These are phyloP conservation scores for Nicotiana tabacum DNA, from an alignment of 257 asterid species.

Conservation along the genomic window DNA sequence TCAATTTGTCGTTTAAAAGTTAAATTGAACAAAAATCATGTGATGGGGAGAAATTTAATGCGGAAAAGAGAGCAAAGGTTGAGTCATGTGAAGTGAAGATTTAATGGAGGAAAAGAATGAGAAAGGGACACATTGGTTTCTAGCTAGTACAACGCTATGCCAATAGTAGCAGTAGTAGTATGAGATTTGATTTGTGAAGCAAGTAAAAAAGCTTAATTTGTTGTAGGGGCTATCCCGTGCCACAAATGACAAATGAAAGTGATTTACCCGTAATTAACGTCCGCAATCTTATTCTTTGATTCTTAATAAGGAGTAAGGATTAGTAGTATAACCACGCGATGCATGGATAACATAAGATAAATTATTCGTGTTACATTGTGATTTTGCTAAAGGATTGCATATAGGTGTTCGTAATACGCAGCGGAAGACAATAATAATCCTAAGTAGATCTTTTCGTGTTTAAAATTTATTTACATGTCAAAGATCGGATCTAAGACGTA, in stretches of 20 bases:
- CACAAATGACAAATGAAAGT: background rate
- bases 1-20: background rate
- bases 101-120: background rate
- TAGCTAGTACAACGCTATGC: background rate
- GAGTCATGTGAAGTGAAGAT: background rate
- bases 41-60: background rate
- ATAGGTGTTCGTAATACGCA: no score
- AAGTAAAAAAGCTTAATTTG: background rate
- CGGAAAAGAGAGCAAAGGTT: background rate
- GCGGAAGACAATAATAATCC: no score
- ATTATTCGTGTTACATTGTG: no score
- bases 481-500: no score
- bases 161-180: background rate
- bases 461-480: no score
- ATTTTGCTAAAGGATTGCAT: no score
- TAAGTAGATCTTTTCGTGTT: no score
- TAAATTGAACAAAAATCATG: background rate
- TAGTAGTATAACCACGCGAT: no score
- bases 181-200: background rate
- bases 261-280: background rate
- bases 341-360: no score
- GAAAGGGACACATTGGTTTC: background rate
- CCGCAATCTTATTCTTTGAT: background rate
- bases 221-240: background rate
- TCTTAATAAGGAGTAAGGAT: no score